Base-by-base conservation (phyloP, 2,329 filamentous ascomycete species). In the Scytalidium sp. region DNA sequence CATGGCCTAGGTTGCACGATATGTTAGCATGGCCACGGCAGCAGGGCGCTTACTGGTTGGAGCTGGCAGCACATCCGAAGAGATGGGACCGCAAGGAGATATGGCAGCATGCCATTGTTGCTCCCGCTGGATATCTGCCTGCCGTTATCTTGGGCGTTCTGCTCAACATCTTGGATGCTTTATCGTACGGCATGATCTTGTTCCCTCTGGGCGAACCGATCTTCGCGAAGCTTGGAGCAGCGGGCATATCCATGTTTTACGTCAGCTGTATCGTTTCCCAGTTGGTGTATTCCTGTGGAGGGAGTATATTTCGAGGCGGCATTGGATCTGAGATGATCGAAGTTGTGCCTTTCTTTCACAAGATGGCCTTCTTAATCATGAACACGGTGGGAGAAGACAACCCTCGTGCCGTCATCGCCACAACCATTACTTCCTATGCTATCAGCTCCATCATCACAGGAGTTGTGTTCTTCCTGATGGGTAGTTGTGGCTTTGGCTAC, bases 271-370 rank as follows among this genome's bases (percentile, higher is more conserved):
- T 99, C 55, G 81, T 97, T 39, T 88, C 94, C 0, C 94, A 99
- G 66, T 69, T 99, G 46, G 88, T 90, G 15, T 97, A 93, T 66
- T 97, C 93, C 0, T 78, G 79, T 19, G 85, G 84, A 3, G 88
- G 90, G 1, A 97, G 92, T 62, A 84, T 90, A 27, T 99, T 99
- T 72, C 87, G 81, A 57, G 93, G 94, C 15, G 91, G 90, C 3
- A 84, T 99, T 51, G 94, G 94, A 4, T 97, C 94, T 2, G 94
- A 99, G 68, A 85, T 99, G 84, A 99, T 97, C 58, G 94, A 99
- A 71, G 93, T 97, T 1, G 93, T 99, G 1, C 94, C 93, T 0
- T 99, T 99, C 72, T 97, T 99, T 67, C 94, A 99, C 71, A 96
- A 93, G 63, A 99, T 99, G 93, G 92, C 94, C 1, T 84, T 86